Evolutionary conservation across 495 filamentous ascomycete genomes (phyloP).

Genomic region (Penicillium longicatenatum): DNA sequence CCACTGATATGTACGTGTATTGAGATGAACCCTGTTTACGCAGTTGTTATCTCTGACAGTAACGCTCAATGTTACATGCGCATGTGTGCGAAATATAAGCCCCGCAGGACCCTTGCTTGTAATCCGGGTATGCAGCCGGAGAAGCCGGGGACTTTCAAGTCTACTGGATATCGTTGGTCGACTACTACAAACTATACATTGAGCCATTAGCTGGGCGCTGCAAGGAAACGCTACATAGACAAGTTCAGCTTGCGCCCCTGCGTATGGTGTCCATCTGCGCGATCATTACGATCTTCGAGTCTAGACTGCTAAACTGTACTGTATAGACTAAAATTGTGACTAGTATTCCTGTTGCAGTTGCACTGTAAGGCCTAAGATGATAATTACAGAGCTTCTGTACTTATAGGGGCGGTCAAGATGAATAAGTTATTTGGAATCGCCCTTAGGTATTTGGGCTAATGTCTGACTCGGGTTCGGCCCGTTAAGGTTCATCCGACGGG

Average conservation of each 20-base stretch:
- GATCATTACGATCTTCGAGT: no score
- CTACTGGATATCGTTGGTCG: background rate
- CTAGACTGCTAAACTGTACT: background rate
- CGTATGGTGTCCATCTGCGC: no score
- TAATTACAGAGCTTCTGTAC: no score
- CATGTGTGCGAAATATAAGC: no score
- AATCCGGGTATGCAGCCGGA: background rate
- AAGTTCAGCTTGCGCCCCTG: background rate
- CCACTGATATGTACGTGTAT: background rate
- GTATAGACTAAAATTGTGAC: background rate
- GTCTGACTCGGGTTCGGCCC: constrained; percentile 1
- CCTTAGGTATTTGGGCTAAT: no score
- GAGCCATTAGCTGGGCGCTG: no score
- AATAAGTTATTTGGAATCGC: background rate
- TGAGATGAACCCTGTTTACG: constrained; percentile 1
- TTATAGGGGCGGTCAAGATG: no score
- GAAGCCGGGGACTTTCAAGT: constrained; percentile 1
- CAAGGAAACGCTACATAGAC: background rate
- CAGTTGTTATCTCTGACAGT: no score
- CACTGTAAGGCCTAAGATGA: constrained; percentile 1
- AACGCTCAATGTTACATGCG: background rate
- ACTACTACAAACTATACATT: no score
- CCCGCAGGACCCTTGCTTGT: background rate
- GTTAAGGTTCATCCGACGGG: background rate
- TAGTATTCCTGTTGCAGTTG: constrained; percentile 3